phyloP scores from a whole-genome alignment of 1,139 yeast species.

The Saccharomyces hybrid region DNA sequence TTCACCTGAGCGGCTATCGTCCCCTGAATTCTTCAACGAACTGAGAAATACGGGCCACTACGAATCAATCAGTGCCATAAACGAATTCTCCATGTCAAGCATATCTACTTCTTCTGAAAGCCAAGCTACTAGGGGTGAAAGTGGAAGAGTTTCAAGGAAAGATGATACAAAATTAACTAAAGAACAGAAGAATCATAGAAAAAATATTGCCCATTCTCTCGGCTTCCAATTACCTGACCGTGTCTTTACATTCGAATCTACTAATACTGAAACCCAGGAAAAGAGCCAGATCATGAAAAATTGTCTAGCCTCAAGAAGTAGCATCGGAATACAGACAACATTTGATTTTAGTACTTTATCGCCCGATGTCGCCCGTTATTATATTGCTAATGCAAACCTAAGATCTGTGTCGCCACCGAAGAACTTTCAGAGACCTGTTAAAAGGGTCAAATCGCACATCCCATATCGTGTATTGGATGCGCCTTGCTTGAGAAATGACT shows the following conservation, averaged over 20 bases:
- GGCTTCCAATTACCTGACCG: constrained; percentile 33
- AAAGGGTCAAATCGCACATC: constrained; percentile 29
- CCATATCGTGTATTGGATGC: constrained; percentile 59
- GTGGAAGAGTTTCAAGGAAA: constrained; percentile 4
- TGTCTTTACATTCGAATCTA: constrained; percentile 12
- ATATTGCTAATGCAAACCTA: constrained; percentile 11
- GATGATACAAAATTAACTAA: constrained; percentile 2
- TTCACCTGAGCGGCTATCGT: constrained; percentile 26
- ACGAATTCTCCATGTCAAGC: constrained; percentile 11
- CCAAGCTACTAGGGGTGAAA: constrained; percentile 9
- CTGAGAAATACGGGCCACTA: constrained; percentile 23
- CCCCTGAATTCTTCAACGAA: constrained; percentile 28
- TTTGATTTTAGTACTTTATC: constrained; percentile 15
- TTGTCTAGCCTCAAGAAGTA: constrained; percentile 10
- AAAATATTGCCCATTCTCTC: constrained; percentile 44
- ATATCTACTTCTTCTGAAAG: constrained; percentile 15
- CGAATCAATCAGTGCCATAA: constrained; percentile 15
- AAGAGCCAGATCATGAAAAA: not conserved
- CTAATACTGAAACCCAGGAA: constrained; percentile 2
- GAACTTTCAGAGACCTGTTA: constrained; percentile 13
- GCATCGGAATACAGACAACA: constrained; percentile 9
- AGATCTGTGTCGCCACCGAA: not conserved
- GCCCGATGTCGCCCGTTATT: constrained; percentile 18
- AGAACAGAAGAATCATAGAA: constrained; percentile 26
- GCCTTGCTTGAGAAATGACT: constrained; percentile 70